Evolutionary conservation across 139 green algal genomes (phyloP).

Genomic region (Micractinium conductrix): DNA sequence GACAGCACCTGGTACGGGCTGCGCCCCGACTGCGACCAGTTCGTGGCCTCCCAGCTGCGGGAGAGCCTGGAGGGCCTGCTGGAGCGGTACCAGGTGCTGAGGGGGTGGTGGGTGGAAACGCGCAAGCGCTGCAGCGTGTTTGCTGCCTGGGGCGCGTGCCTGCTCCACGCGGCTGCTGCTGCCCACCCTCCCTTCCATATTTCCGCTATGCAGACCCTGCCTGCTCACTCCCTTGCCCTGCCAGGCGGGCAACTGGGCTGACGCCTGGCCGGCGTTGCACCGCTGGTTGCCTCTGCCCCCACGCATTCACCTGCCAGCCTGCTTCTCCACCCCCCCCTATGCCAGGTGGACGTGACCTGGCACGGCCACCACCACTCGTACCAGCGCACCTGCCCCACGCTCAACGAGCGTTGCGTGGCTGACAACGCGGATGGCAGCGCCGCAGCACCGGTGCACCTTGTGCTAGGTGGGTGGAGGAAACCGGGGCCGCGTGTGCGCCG

Average conservation of each 20-base stretch:
- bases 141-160: neutral
- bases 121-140: neutral
- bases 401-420: conserved; percentile 18
- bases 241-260: neutral
- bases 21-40: conserved; percentile 31
- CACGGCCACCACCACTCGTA: conserved; percentile 79
- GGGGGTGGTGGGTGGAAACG: too few species aligned
- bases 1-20: conserved; percentile 24
- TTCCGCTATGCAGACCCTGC: too few species aligned
- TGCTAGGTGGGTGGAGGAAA: conserved; percentile 30
- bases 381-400: conserved; percentile 66
- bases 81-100: neutral
- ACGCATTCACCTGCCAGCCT: too few species aligned
- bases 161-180: too few species aligned
- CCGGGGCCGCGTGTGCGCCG: neutral
- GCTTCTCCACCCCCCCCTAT: neutral
- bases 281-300: neutral
- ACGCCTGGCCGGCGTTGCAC: neutral
- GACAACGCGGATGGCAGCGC: neutral
- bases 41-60: conserved; percentile 26
- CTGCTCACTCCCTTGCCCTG: neutral
- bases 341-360: conserved; percentile 65
- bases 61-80: conserved; percentile 39
- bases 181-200: too few species aligned
- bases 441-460: conserved; percentile 14